These are phyloP conservation scores for Pichia membranifaciens DNA, from an alignment of 805 yeast species.

Conservation along the genomic window DNA sequence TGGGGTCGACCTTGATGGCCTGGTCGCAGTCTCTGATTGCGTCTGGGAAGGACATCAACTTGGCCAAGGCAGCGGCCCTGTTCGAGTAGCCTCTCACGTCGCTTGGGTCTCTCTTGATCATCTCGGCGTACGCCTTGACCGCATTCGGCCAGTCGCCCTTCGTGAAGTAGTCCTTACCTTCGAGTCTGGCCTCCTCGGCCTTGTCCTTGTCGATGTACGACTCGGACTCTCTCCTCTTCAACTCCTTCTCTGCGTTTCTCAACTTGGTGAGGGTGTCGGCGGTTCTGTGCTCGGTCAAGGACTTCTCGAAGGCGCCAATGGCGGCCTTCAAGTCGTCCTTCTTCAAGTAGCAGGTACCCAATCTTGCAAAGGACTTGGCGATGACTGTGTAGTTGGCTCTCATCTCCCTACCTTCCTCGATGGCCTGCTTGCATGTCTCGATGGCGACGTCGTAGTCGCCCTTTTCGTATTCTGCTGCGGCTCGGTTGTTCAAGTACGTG, in stretches of 20 bases:
- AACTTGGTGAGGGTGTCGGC: slow-evolving; percentile 87
- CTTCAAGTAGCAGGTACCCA: slow-evolving; percentile 79
- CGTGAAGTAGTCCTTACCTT: slow-evolving; percentile 84
- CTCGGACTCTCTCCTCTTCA: slow-evolving; percentile 70
- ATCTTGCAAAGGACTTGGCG: slow-evolving; percentile 90
- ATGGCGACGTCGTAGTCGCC: slow-evolving; percentile 87
- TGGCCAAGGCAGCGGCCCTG: slow-evolving; percentile 95
- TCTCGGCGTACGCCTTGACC: slow-evolving; percentile 89
- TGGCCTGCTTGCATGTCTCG: slow-evolving; percentile 71
- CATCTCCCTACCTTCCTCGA: slow-evolving; percentile 82
- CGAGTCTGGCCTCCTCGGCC: slow-evolving; percentile 91
- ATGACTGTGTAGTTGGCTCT: slow-evolving; percentile 89
- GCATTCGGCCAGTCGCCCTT: slow-evolving; percentile 96
- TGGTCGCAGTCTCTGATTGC: slow-evolving; percentile 87
- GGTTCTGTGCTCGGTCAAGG: slow-evolving; percentile 94
- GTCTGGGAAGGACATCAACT: slow-evolving; percentile 95
- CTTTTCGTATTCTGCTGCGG: slow-evolving; percentile 97
- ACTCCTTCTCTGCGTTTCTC: slow-evolving; percentile 79
- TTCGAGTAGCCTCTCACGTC: slow-evolving; percentile 96
- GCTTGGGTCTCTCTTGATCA: slow-evolving; percentile 93
- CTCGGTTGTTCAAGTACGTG: slow-evolving; percentile 90
- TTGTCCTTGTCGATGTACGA: slow-evolving; percentile 82
- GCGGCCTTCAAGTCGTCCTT: slow-evolving; percentile 68
- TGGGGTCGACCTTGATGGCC: slow-evolving; percentile 85
- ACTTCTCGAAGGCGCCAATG: slow-evolving; percentile 73